Evolutionary conservation across 202 grass and related monocot genomes (phyloP).

Genomic region (Carex arenaria): DNA sequence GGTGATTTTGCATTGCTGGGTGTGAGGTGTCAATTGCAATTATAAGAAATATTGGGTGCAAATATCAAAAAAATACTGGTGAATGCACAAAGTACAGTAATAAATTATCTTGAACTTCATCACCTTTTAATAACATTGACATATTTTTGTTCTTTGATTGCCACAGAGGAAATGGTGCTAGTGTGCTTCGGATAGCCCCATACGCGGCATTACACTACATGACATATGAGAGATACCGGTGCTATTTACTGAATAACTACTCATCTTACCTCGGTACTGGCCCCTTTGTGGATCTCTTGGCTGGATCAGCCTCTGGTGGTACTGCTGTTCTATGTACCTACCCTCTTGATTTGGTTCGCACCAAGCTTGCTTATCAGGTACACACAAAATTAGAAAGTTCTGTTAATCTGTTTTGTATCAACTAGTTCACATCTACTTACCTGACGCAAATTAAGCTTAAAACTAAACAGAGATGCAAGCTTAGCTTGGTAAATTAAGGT

Average conservation of each 20-base stretch:
- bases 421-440: neutral
- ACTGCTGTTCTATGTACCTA: conserved; percentile 95
- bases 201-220: conserved; percentile 96
- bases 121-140: neutral
- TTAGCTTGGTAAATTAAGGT: neutral
- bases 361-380: conserved; percentile 97
- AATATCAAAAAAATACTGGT: neutral
- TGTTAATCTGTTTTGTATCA: neutral
- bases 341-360: conserved; percentile 88
- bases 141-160: conserved; percentile 25
- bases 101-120: neutral
- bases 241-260: conserved; percentile 87
- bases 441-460: neutral
- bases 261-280: conserved; percentile 54
- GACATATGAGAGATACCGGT: conserved; percentile 87
- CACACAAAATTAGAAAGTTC: neutral
- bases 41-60: neutral
- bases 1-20: neutral
- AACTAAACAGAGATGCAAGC: neutral
- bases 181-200: conserved; percentile 84
- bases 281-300: conserved; percentile 79
- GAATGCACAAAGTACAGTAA: neutral
- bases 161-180: conserved; percentile 92
- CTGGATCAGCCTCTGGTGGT: conserved; percentile 82
- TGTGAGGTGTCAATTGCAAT: neutral